A percentile compares a stretch with the other conserved stretches of the same genome.
These are phyloP conservation scores for Chalciporus pseudorubinellus DNA, from an alignment of 768 basidiomycete species.

Conservation along the genomic window DNA sequence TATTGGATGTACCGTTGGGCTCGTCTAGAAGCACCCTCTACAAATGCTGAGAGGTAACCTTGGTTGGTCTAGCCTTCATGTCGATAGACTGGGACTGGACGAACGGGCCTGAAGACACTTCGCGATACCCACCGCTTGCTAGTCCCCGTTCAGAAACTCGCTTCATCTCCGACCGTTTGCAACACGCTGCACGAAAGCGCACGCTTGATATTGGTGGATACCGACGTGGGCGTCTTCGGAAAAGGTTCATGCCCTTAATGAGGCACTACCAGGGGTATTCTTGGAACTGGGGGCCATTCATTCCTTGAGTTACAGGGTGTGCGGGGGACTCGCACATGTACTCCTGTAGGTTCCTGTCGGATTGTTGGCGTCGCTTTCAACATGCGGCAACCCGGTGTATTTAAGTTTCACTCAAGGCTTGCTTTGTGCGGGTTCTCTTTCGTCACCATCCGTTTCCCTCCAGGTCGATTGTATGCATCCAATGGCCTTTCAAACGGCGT, in stretches of 20 bases:
- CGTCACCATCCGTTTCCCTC: slow-evolving; percentile 12
- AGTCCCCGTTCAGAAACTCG: neutral
- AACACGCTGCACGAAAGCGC: slow-evolving; percentile 1
- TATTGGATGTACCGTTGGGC: neutral
- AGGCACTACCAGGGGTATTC: slow-evolving; percentile 15
- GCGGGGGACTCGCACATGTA: slow-evolving; percentile 19
- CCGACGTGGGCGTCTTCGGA: neutral
- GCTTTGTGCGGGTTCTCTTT: slow-evolving; percentile 14
- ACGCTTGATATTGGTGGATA: neutral
- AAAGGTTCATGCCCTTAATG: neutral
- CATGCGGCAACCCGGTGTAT: slow-evolving; percentile 22
- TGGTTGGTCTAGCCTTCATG: neutral
- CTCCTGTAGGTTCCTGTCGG: slow-evolving; percentile 7
- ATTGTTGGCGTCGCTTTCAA: slow-evolving; percentile 21
- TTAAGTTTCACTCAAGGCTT: slow-evolving; percentile 16
- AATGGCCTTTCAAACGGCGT: slow-evolving; percentile 7
- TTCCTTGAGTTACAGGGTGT: slow-evolving; percentile 10
- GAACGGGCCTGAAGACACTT: neutral
- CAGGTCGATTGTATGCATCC: slow-evolving; percentile 16
- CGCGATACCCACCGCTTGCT: neutral
- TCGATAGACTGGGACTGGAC: neutral
- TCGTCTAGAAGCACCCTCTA: neutral
- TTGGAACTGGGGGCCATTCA: slow-evolving; percentile 6
- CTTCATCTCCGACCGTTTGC: slow-evolving; percentile 23
- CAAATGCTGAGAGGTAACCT: neutral